Percentiles rank a stretch among this genome's conserved stretches.
phyloP scores from a whole-genome alignment of 2,329 filamentous ascomycete genomes.

The Penicillium verrucosum region DNA sequence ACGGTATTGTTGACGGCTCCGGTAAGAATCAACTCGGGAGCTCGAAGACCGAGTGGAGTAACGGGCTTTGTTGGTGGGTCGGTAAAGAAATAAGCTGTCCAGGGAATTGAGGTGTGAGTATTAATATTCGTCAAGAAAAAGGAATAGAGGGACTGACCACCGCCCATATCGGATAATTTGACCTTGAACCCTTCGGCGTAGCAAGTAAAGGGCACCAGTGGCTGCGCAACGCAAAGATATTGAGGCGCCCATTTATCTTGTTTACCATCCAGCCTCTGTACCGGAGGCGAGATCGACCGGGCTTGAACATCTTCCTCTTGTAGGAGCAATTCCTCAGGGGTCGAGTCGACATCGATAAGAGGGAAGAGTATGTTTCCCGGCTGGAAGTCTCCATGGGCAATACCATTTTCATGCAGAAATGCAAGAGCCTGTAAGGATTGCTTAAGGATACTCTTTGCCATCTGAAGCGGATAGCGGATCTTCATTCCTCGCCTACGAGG shows the following conservation, averaged over 20 bases:
- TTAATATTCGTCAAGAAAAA: background rate
- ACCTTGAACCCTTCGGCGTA: conserved; percentile 22
- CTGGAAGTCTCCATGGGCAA: conserved; percentile 27
- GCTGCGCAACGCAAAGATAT: conserved; percentile 29
- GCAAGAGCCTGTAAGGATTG: conserved; percentile 24
- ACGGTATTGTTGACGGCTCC: conserved; percentile 21
- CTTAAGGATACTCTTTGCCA: conserved; percentile 27
- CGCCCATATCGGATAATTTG: conserved; percentile 33
- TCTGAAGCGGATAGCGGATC: conserved; percentile 22
- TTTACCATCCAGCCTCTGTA: conserved; percentile 27
- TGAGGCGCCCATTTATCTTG: conserved; percentile 30
- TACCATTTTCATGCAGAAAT: conserved; percentile 25
- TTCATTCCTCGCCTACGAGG: conserved; percentile 17
- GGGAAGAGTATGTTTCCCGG: conserved; percentile 26
- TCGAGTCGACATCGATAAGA: conserved; percentile 19
- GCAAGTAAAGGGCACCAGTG: conserved; percentile 25
- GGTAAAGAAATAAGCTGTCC: conserved; percentile 23
- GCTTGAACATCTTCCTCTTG: conserved; percentile 24
- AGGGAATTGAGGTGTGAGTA: conserved; percentile 5
- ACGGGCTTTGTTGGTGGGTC: conserved; percentile 23
- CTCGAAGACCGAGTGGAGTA: conserved; percentile 26
- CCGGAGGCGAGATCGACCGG: conserved; percentile 16
- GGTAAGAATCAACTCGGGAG: conserved; percentile 29
- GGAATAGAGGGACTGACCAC: conserved; percentile 20
- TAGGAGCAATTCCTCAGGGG: conserved; percentile 17